phyloP scores from a whole-genome alignment of 2,329 filamentous ascomycete genomes.

The Microsporum ferrugineum region DNA sequence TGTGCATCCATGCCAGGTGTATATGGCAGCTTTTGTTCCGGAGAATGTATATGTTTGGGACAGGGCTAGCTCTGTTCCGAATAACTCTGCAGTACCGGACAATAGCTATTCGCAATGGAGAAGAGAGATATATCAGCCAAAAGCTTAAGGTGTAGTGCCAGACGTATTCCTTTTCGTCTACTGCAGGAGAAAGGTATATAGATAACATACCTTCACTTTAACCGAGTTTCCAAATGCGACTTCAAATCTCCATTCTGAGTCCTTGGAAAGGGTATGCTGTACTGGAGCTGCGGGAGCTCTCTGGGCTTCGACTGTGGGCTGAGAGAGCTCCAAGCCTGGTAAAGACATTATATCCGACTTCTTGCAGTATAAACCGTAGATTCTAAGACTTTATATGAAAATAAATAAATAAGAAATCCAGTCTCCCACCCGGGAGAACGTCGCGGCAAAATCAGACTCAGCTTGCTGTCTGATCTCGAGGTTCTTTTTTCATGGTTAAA shows the following conservation, averaged over 20 bases:
- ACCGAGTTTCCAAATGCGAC: constrained; percentile 47
- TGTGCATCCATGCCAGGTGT: constrained; percentile 82
- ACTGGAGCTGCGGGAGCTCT: constrained; percentile 30
- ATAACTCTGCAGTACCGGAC: constrained; percentile 78
- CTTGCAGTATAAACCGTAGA: not conserved
- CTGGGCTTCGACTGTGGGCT: constrained; percentile 42
- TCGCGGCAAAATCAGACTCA: not conserved
- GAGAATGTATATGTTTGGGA: constrained; percentile 70
- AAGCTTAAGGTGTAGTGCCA: not conserved
- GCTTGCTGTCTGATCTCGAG: not conserved
- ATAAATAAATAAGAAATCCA: too few species aligned
- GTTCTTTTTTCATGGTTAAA: not conserved
- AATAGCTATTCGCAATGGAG: constrained; percentile 46
- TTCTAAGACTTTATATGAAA: not conserved
- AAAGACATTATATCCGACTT: constrained; percentile 50
- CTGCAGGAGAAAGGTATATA: too few species aligned
- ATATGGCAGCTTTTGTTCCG: constrained; percentile 74
- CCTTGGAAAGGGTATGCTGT: constrained; percentile 47
- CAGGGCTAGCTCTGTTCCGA: constrained; percentile 82
- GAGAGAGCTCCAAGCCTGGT: constrained; percentile 59
- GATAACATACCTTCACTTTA: constrained; percentile 40
- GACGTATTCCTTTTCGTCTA: not conserved
- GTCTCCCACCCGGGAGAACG: too few species aligned
- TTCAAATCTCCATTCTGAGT: constrained; percentile 70
- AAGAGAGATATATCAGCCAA: constrained; percentile 19